phyloP scores from a whole-genome alignment of 169 alveolate species.

The Cryptosporidium andersoni region DNA sequence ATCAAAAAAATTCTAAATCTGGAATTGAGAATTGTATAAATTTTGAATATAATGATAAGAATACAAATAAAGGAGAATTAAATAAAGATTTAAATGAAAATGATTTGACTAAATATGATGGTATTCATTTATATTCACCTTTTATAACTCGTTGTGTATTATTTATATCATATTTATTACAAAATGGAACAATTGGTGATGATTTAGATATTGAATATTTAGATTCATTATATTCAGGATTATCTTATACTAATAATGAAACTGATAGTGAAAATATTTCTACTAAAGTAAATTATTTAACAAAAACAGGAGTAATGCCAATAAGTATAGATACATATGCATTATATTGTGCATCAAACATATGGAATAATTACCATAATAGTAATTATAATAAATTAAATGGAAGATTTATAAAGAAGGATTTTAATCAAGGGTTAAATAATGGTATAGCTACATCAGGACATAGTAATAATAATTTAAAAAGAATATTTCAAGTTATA shows the following conservation, averaged over 20 bases:
- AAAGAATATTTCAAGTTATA: background rate
- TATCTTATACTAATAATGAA: too few relatives aligned
- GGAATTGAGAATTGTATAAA: too few relatives aligned
- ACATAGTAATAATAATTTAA: background rate
- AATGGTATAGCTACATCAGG: background rate
- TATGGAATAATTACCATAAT: constrained; percentile 43
- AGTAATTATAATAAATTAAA: background rate
- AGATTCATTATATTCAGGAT: background rate
- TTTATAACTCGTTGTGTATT: constrained; percentile 43
- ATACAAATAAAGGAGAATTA: background rate
- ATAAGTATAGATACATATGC: constrained; percentile 49
- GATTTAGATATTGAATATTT: constrained; percentile 10
- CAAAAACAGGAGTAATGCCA: constrained; percentile 32
- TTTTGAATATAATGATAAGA: too few relatives aligned
- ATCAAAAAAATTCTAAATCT: background rate
- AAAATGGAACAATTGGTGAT: constrained; percentile 24
- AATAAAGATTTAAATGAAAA: background rate
- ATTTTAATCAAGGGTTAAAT: background rate
- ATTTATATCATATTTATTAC: constrained; percentile 35
- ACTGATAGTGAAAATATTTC: too few relatives aligned
- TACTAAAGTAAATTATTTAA: background rate
- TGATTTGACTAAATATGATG: background rate
- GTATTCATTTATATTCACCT: constrained; percentile 60
- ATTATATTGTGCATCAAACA: constrained; percentile 27
- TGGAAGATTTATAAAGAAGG: background rate